phyloP scores from a whole-genome alignment of 2,329 filamentous ascomycete species.

The Fusarium luffae region DNA sequence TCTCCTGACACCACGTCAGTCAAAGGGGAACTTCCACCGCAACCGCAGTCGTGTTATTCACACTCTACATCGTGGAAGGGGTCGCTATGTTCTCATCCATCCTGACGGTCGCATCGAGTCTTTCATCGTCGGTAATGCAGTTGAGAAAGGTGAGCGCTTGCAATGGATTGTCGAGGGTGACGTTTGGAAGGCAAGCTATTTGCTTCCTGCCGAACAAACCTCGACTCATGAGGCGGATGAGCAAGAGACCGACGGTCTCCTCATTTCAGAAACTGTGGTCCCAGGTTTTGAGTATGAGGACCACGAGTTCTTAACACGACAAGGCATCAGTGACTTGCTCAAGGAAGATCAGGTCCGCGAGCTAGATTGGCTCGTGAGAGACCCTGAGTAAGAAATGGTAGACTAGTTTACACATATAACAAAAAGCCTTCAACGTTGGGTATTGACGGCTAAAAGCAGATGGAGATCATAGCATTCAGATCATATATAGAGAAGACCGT shows the following conservation, averaged over 20 bases:
- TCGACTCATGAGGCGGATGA: conserved; percentile 45
- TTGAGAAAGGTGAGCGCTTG: conserved; percentile 67
- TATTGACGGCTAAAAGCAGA: neutral
- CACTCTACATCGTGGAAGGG: conserved; percentile 71
- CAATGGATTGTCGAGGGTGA: conserved; percentile 78
- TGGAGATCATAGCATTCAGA: neutral
- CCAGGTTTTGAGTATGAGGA: conserved; percentile 75
- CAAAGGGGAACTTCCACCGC: conserved; percentile 71
- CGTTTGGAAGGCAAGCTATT: conserved; percentile 72
- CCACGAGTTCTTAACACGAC: conserved; percentile 71
- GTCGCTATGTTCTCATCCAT: conserved; percentile 73
- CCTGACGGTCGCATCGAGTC: conserved; percentile 68
- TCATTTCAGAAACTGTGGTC: conserved; percentile 76
- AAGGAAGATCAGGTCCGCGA: conserved; percentile 60
- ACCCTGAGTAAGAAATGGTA: conserved; percentile 11
- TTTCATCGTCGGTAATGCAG: conserved; percentile 70
- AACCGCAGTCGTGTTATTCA: conserved; percentile 72
- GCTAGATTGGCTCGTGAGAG: conserved; percentile 58
- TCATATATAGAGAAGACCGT: neutral
- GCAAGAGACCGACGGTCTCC: conserved; percentile 59
- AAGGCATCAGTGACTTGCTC: conserved; percentile 63
- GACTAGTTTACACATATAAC: neutral
- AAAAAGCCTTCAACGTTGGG: too few relatives aligned
- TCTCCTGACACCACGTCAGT: conserved; percentile 65
- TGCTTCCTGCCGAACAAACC: conserved; percentile 53